Percentiles rank a stretch among this genome's conserved stretches.
Evolutionary conservation across 129 eudicot species (phyloP).

Genomic region (Arctium lappa): DNA sequence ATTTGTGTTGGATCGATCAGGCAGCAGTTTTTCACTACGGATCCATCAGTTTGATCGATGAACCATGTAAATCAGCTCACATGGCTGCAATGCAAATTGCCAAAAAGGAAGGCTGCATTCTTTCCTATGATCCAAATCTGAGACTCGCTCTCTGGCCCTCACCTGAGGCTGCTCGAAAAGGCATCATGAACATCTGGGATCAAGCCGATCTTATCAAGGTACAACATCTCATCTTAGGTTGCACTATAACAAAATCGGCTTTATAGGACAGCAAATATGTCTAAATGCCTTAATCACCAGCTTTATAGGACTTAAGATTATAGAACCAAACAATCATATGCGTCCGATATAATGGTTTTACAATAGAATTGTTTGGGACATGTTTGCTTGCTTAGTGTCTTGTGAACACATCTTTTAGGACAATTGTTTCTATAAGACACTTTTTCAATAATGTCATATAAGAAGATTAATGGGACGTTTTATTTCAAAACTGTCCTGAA

Average conservation of each 20-base stretch:
- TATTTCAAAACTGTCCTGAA: too few relatives aligned
- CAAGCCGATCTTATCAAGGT: conserved; percentile 53
- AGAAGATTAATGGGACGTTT: too few relatives aligned
- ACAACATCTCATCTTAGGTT: background rate
- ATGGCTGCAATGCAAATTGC: conserved; percentile 48
- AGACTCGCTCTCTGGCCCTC: conserved; percentile 56
- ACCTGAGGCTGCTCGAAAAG: conserved; percentile 43
- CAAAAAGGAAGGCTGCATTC: conserved; percentile 42
- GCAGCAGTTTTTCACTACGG: conserved; percentile 48
- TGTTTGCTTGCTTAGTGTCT: too few relatives aligned
- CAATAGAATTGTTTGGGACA: too few relatives aligned
- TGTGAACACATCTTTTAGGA: too few relatives aligned
- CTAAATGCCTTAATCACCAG: background rate
- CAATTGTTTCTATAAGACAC: too few relatives aligned
- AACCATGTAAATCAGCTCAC: conserved; percentile 54
- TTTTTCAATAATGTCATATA: too few relatives aligned
- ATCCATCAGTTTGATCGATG: conserved; percentile 49
- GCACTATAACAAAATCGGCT: background rate
- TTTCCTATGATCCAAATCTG: conserved; percentile 54
- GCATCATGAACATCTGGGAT: conserved; percentile 53
- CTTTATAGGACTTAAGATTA: background rate
- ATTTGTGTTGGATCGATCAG: conserved; percentile 14
- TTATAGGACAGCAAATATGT: too few relatives aligned
- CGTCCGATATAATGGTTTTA: too few relatives aligned
- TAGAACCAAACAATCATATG: too few relatives aligned